Percentiles rank a stretch among this genome's conserved stretches.
phyloP scores from a whole-genome alignment of 106 monocot species.

The Ottelia alismoides region DNA sequence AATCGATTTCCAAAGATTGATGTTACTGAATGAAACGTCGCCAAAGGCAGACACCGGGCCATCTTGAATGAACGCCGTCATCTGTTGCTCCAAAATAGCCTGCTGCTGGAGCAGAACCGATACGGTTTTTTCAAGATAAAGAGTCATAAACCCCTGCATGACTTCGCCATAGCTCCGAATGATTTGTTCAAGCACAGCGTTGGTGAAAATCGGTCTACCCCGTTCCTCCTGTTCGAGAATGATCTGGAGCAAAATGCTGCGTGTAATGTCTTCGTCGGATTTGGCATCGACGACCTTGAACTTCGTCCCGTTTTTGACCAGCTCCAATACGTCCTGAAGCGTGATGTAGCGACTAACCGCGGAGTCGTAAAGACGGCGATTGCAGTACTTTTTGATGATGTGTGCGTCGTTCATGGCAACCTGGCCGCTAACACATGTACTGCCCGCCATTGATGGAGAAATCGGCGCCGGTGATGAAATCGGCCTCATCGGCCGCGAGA shows the following conservation, averaged over 20 bases:
- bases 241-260: background rate
- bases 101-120: background rate
- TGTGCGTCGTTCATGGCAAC: background rate
- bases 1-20: too few species aligned
- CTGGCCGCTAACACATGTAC: too few species aligned
- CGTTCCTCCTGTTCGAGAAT: background rate
- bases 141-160: background rate
- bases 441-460: too few species aligned
- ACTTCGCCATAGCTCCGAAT: background rate
- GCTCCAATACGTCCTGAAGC: background rate
- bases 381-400: background rate
- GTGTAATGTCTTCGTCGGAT: background rate
- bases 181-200: background rate
- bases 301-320: background rate
- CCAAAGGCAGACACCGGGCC: too few species aligned
- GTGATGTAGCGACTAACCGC: background rate
- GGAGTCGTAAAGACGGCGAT: background rate
- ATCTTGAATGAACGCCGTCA: too few species aligned
- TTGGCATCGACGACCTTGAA: background rate
- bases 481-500: too few species aligned
- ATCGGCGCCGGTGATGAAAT: too few species aligned
- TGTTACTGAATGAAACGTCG: too few species aligned
- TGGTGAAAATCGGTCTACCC: background rate
- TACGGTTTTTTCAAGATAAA: background rate
- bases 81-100: too few species aligned